These are phyloP conservation scores for Aspergillus costaricaensis DNA, from an alignment of 2,329 filamentous ascomycete genomes.

Conservation along the genomic window DNA sequence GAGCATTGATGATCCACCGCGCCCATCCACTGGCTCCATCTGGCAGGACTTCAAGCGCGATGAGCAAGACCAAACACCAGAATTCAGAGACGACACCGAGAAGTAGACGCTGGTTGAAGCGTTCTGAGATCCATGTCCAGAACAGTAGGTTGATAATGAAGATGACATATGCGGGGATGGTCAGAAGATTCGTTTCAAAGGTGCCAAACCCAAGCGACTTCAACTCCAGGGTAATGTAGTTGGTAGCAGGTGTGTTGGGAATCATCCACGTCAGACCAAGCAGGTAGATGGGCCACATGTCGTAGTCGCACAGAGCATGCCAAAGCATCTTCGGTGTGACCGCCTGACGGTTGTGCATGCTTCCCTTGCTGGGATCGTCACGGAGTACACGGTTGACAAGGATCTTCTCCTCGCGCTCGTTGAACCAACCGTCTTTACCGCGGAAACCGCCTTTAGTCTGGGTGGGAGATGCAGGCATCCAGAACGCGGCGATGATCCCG, in stretches of 20 bases:
- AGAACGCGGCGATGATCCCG: conserved; percentile 58
- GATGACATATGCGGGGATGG: conserved; percentile 59
- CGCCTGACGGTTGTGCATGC: conserved; percentile 63
- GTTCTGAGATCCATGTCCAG: conserved; percentile 57
- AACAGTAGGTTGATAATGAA: conserved; percentile 60
- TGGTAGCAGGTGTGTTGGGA: conserved; percentile 38
- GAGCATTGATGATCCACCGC: conserved; percentile 53
- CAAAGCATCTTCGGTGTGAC: conserved; percentile 52
- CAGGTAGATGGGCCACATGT: conserved; percentile 60
- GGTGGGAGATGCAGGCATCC: conserved; percentile 65
- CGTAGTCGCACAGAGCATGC: conserved; percentile 55
- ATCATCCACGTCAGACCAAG: conserved; percentile 50
- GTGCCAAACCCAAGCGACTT: conserved; percentile 60
- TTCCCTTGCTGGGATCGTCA: conserved; percentile 60
- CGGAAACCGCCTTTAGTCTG: conserved; percentile 64
- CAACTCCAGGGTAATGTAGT: conserved; percentile 45
- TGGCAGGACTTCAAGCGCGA: conserved; percentile 54
- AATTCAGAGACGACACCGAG: conserved; percentile 56
- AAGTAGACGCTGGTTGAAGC: conserved; percentile 57
- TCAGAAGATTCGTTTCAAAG: conserved; percentile 64
- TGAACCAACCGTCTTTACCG: conserved; percentile 66
- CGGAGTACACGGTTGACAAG: conserved; percentile 65
- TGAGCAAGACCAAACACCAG: conserved; percentile 56
- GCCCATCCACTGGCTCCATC: conserved; percentile 53
- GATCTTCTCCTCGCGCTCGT: conserved; percentile 67